Evolutionary conservation across 805 yeast genomes (phyloP), one percentile per base, ranked within the genome.

Genomic region (Tanozyma kutaoensis): DNA sequence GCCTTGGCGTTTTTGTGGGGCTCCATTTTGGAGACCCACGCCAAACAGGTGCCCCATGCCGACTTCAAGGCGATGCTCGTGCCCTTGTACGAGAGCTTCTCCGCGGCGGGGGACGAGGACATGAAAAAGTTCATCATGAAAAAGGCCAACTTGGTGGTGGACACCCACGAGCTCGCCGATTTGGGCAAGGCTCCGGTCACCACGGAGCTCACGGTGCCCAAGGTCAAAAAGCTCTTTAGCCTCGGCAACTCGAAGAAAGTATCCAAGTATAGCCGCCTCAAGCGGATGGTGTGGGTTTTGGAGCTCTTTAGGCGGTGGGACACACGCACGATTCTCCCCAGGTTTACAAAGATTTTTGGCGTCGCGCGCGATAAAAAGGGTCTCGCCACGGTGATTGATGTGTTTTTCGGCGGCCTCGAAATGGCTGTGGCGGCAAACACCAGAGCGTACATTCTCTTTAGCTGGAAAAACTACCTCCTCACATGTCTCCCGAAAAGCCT

Each of bases 381-480:
- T n/a, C n/a, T 42, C 2, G 29, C 28, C 12, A 46, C 45, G 21
- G 29, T 54, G 12, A 31, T 52, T 8, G 24, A 27, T 5, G 24
- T 42, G 2, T 32, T 43, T n/a, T 42, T 54, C 18, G 36, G 26
- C 11, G 52, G 52, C 1, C 27, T 39, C 12, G 31, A 37, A 4
- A 28, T 31, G 11, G 42, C 48, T 0, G 25, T 43, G 4, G 15
- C 18, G 15, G 39, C 43, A 24, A 35, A 39, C n/a, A 49, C 43
- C 12, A 32, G 40, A 5, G 32, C 39, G 3, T 51, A 42, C 28
- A 39, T 54, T 11, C 26, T 40, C 5, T 48, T 46, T 36, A 55
- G 53, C 34, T 57, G 59, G 57, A 40, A 43, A 24, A 57, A 46
- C 29, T 59, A 48, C 30, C 39, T 59, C 4, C 36, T 48, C 3